These are phyloP conservation scores for Noccaea bulbosa DNA, from an alignment of 345 rosid species.

Conservation along the genomic window DNA sequence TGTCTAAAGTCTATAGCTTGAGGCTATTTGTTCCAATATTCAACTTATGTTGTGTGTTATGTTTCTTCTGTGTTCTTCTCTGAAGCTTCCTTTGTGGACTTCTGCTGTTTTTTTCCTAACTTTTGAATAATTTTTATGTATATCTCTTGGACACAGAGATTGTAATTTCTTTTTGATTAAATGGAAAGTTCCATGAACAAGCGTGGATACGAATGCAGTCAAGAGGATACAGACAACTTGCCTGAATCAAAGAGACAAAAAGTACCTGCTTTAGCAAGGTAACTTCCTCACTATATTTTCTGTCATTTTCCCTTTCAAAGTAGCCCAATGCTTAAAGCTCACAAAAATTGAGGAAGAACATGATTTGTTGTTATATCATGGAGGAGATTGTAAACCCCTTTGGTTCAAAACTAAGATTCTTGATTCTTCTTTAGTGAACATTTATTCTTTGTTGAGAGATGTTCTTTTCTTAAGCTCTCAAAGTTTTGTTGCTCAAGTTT, in stretches of 20 bases:
- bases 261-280: constrained; percentile 90
- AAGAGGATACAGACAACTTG: constrained; percentile 54
- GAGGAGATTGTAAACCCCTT: constrained; percentile 11
- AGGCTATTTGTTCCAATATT: constrained; percentile 35
- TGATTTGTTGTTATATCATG: constrained; percentile 14
- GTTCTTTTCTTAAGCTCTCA: constrained; percentile 8
- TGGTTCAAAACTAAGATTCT: constrained; percentile 2
- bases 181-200: constrained; percentile 77
- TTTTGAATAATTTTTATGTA: constrained; percentile 40
- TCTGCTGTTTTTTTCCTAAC: constrained; percentile 34
- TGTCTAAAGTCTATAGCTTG: constrained; percentile 38
- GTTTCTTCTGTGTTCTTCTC: constrained; percentile 41
- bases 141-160: constrained; percentile 19
- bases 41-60: constrained; percentile 32
- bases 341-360: constrained; percentile 21
- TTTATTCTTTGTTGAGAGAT: not conserved
- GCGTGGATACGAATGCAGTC: constrained; percentile 59
- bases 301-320: constrained; percentile 9
- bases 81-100: constrained; percentile 50
- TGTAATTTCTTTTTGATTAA: constrained; percentile 36
- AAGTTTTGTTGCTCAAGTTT: not conserved
- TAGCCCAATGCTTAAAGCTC: constrained; percentile 15
- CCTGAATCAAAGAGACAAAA: constrained; percentile 74
- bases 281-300: constrained; percentile 26
- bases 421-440: constrained; percentile 11